Evolutionary conservation across 805 yeast genomes (phyloP), one percentile per base, ranked within the genome.

Genomic region (Starmerella ratchasimensis): DNA sequence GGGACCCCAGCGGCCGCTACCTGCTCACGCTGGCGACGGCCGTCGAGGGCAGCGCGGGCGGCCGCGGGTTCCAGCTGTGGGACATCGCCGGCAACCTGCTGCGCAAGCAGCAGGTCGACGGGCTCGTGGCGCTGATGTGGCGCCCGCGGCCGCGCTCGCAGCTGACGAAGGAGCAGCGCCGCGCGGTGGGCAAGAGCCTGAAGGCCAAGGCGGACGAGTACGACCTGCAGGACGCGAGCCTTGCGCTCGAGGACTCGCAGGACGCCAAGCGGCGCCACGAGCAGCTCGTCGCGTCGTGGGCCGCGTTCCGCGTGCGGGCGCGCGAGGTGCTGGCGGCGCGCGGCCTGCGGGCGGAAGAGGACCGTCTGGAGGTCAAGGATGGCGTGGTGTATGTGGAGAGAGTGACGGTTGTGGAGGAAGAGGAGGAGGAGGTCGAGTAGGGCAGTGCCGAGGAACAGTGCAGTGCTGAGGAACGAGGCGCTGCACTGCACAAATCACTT

Each of bases 1-100:
- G 98, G 98, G 98, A 90, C 61, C 88, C 94, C 41, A 78, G 94
- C 36, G 98, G 98, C 50, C 72, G 97, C 62, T 84, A 68, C 58
- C 66, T 88, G 37, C 78, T 88, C 34, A 71, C 76, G 7, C 23
- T 37, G 52, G 42, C 47, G 11, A 42, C 39, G 14, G 34, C 43
- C 13, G 14, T 15, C 15, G 40, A 37, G n/a, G 50, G 46, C 22
- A 13, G 31, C 18, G 17, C 43, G 17, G 68, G 80, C 45, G 94
- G 82, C 56, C 83, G 86, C 53, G 98, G 98, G 46, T 90, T 76
- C 72, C 81, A 74, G 59, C 63, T 90, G 47, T 86, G 68, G 63
- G 93, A 84, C 58, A 69, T 81, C 59, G 76, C 80, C 34, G 99
- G 98, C 54, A 68, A 66, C 48, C 49, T 75, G 47, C 59, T 82